Evolutionary conservation across 2,329 filamentous ascomycete species (phyloP), one percentile per base, ranked within the genome.

Genomic region (Pseudogymnoascus sp.): DNA sequence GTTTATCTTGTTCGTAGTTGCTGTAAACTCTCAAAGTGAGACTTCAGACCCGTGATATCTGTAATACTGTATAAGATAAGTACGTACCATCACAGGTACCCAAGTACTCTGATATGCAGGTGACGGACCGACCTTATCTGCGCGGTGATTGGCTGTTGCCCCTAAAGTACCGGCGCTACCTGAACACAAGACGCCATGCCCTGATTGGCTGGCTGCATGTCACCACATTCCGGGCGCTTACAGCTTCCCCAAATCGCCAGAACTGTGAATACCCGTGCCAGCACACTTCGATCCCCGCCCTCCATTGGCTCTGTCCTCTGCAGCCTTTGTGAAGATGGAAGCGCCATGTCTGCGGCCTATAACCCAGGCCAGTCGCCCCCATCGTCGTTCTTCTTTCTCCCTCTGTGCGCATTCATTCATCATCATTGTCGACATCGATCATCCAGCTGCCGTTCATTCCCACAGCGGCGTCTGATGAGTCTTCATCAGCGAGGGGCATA

Each of bases 141-240:
- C 13, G n/a, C 16, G 0, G 2, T 56, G 16, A 56, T 56, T 56
- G 50, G 50, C 16, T 33, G 10, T 6, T 4, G 10, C 26, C 29
- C 29, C 11, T 8, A 33, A 56, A 33, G 50, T 56, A 56, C 50
- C 29, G 50, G 29, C 50, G 50, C 50, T 56, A 56, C 50, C 29
- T 56, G 29, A 19, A 33, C 50, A 56, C 50, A 33, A 56, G 50
- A 33, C n/a, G 8, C 50, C 6, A 29, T 2, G 3, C 2, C 2
- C 50, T 33, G n/a, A 56, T 56, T 56, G 50, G 50, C 50, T 56
- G 50, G 1, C 33, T 33, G 50, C 50, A 56, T 56, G 50, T 56
- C 50, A 56, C n/a, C 50, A 56, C 50, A 56, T 56, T 33, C 50
- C 50, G 50, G 50, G 50, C 50, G 50, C 50, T 56, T 56, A 56